phyloP scores from a whole-genome alignment of 495 filamentous ascomycete genomes.

The Penicillium bovifimosum region DNA sequence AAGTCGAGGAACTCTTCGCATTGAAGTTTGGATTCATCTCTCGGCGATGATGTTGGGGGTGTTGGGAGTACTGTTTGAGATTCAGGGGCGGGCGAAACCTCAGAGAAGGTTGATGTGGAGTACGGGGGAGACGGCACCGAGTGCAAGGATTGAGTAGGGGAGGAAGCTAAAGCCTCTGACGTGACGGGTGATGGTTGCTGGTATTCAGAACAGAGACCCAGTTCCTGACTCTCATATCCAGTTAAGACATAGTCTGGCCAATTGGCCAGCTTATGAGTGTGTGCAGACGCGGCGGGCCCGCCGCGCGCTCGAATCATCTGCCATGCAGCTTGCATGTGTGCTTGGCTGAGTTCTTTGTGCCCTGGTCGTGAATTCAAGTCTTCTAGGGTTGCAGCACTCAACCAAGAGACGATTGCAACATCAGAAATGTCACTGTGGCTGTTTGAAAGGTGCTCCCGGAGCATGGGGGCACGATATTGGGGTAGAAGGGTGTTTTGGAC shows the following conservation, averaged over 20 bases:
- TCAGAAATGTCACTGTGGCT: slow-evolving; percentile 32
- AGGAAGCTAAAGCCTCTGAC: not conserved
- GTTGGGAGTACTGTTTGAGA: not conserved
- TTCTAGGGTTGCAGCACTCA: slow-evolving; percentile 39
- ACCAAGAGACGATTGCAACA: slow-evolving; percentile 32
- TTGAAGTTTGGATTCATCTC: slow-evolving; percentile 31
- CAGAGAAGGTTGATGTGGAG: slow-evolving; percentile 18
- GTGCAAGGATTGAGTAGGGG: slow-evolving; percentile 2
- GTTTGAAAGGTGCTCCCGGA: slow-evolving; percentile 26
- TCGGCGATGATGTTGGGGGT: slow-evolving; percentile 5
- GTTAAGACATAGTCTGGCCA: slow-evolving; percentile 42
- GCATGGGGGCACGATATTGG: slow-evolving; percentile 29
- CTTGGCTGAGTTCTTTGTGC: slow-evolving; percentile 34
- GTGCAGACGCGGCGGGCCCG: slow-evolving; percentile 32
- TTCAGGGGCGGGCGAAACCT: slow-evolving; percentile 4
- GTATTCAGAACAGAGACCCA: slow-evolving; percentile 32
- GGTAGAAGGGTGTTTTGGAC: slow-evolving; percentile 24
- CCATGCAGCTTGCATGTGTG: slow-evolving; percentile 36
- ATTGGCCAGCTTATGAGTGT: slow-evolving; percentile 38
- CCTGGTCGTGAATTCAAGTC: slow-evolving; percentile 38
- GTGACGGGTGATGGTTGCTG: not conserved
- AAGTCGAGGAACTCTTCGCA: slow-evolving; percentile 37
- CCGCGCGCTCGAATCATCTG: slow-evolving; percentile 37
- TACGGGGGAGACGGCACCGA: slow-evolving; percentile 22
- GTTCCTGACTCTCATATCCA: slow-evolving; percentile 33